Base-by-base conservation (phyloP, 176 grass and related monocot species). In the Pontederia paniculata region DNA sequence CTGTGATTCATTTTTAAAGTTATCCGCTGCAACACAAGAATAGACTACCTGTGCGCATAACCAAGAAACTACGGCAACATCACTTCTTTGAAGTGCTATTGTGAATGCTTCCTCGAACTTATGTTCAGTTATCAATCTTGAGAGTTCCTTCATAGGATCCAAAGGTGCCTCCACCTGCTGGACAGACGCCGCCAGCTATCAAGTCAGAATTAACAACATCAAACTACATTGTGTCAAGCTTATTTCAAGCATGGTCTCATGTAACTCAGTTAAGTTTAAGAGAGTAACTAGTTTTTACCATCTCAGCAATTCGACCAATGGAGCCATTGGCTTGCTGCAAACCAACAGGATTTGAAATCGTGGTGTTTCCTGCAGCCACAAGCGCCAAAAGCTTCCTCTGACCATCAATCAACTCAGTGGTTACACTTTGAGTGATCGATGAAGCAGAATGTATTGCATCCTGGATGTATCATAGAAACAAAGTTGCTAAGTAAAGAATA, bases 21-120 rank as follows among this genome's bases (percentile, higher is more conserved):
- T 6, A 37, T 37, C 5, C 28, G 7, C 28, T 2, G 7, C 28
- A 37, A 5, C 28, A 37, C 28, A 37, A 37, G 3, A 37, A 37
- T 6, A 37, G 28, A 0, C 12, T 81, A 97, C 93, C 86, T 90
- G 93, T 61, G 93, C 71, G 51, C 86, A 97, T 41, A 97, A 60
- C 93, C 83, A 88, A 72, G 93, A 97, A 13, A 97, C 93, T 23
- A 97, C 65, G 25, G 80, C 77, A n/a, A 97, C 69, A 2, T 97
- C 80, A 16, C 79, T 82, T 80, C 80, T 88, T 74, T 97, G 93
- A 72, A 97, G 93, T 45, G 93, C 83, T 75, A 88, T 74, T 13
- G 82, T 97, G 79, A 97, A 97, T 58, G 93, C 80, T 54, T 97
- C 93, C 9, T 91, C 83, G 8, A 77, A 84, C 55, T 97, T 97